These are phyloP conservation scores for Cenococcum geophilum DNA, from an alignment of 495 filamentous ascomycete genomes.

Conservation along the genomic window DNA sequence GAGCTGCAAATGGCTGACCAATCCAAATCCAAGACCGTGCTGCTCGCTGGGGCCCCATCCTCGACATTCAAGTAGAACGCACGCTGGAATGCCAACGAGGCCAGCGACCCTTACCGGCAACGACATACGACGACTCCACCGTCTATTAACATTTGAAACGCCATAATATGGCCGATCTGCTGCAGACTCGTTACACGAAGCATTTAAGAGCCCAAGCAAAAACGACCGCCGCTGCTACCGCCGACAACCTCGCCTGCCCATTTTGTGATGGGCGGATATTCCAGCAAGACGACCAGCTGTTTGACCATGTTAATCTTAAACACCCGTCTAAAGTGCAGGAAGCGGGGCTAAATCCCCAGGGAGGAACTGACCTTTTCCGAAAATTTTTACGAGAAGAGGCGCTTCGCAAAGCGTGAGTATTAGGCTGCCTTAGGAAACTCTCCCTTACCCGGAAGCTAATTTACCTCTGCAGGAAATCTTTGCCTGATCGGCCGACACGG, in stretches of 20 bases:
- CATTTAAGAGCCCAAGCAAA: constrained; percentile 23
- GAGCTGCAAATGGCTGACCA: no score
- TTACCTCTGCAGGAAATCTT: not conserved
- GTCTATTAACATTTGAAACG: constrained; percentile 7
- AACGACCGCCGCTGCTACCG: constrained; percentile 14
- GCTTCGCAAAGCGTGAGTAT: not conserved
- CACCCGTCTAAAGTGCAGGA: constrained; percentile 12
- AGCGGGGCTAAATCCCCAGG: not conserved
- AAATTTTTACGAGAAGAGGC: not conserved
- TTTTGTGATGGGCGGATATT: constrained; percentile 26
- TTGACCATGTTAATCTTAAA: constrained; percentile 18
- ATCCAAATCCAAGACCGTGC: no score
- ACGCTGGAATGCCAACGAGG: no score
- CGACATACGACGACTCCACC: constrained; percentile 4
- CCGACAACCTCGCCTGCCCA: constrained; percentile 13
- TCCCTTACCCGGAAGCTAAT: no score
- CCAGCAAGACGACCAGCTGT: constrained; percentile 22
- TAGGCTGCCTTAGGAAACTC: not conserved
- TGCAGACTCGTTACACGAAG: constrained; percentile 8
- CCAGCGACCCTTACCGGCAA: not conserved
- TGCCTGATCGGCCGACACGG: not conserved
- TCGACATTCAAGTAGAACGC: no score
- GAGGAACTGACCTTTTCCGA: not conserved
- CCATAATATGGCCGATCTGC: constrained; percentile 1
- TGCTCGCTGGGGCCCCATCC: no score